Percentiles rank a stretch among this genome's conserved stretches.
Evolutionary conservation across 2,329 filamentous ascomycete genomes (phyloP).

Genomic region (Colletotrichum tamarilloi): DNA sequence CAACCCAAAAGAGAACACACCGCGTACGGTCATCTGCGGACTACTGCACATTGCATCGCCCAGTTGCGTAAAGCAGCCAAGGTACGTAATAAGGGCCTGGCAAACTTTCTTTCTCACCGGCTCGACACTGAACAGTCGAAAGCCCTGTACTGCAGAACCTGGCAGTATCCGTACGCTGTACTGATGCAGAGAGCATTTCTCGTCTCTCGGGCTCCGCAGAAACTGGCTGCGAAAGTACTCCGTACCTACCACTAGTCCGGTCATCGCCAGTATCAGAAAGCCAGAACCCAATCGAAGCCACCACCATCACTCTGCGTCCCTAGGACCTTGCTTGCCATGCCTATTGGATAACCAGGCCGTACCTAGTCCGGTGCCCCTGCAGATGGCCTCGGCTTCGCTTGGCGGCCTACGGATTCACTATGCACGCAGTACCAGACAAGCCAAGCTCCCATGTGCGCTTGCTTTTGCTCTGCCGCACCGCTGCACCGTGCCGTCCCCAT

Average conservation of each 20-base stretch:
- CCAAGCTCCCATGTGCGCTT: conserved; percentile 1
- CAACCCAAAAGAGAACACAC: not conserved
- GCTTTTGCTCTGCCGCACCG: conserved; percentile 14
- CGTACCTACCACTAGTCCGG: not conserved
- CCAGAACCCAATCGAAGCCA: conserved; percentile 1
- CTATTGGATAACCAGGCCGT: not conserved
- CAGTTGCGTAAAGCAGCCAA: not conserved
- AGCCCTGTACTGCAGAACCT: conserved; percentile 21
- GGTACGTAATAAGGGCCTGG: conserved; percentile 6
- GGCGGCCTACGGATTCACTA: not conserved
- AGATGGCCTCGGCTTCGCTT: conserved; percentile 31
- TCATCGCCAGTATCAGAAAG: not conserved
- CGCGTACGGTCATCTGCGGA: not conserved
- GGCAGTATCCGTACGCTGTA: not conserved
- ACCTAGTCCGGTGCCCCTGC: conserved; percentile 16
- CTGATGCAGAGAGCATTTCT: too few relatives aligned
- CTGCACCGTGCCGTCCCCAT: conserved; percentile 4
- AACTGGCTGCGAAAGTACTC: not conserved
- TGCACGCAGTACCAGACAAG: too few relatives aligned
- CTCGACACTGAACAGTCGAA: not conserved
- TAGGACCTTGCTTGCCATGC: not conserved
- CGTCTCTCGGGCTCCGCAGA: not conserved
- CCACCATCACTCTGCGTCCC: not conserved
- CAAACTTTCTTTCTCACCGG: conserved; percentile 26
- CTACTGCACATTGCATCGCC: not conserved